Conservation (phyloP, 495 filamentous ascomycete species). For the Terfezia claveryi region DNA sequence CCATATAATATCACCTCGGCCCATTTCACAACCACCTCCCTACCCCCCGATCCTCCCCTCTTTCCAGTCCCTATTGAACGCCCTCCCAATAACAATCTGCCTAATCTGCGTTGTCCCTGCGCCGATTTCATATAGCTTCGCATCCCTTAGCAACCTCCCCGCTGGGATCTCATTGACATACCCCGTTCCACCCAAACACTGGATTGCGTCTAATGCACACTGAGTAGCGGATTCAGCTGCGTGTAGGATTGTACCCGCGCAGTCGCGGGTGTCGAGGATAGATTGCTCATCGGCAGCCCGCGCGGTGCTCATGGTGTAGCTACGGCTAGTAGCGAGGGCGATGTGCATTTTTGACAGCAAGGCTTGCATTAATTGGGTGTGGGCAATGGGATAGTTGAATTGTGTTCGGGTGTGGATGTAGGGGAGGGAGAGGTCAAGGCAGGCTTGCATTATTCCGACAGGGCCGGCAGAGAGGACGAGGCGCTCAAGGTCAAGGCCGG, state of each 20-base stretch:
- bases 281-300: slow-evolving; percentile 46
- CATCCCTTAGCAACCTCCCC: slow-evolving; percentile 65
- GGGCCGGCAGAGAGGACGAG: slow-evolving; percentile 84
- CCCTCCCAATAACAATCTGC: slow-evolving; percentile 82
- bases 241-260: slow-evolving; percentile 83
- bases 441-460: slow-evolving; percentile 81
- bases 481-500: slow-evolving; percentile 81
- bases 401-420: slow-evolving; percentile 80
- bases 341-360: slow-evolving; percentile 96
- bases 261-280: slow-evolving; percentile 61
- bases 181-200: slow-evolving; percentile 84
- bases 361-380: slow-evolving; percentile 84
- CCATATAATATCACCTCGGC: too few species aligned
- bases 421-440: slow-evolving; percentile 67
- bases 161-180: slow-evolving; percentile 91
- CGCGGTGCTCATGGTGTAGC: slow-evolving; percentile 66
- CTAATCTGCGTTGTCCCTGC: slow-evolving; percentile 88
- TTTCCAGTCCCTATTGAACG: slow-evolving; percentile 66
- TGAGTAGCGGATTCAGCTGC: slow-evolving; percentile 87
- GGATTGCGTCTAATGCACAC: slow-evolving; percentile 72
- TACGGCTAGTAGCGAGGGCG: slow-evolving; percentile 56
- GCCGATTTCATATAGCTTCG: slow-evolving; percentile 89
- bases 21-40: too few species aligned
- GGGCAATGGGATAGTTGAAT: slow-evolving; percentile 68
- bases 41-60: too few species aligned